phyloP scores from a whole-genome alignment of 371 early-diverging fungal species.

The Lichtheimia corymbifera region DNA sequence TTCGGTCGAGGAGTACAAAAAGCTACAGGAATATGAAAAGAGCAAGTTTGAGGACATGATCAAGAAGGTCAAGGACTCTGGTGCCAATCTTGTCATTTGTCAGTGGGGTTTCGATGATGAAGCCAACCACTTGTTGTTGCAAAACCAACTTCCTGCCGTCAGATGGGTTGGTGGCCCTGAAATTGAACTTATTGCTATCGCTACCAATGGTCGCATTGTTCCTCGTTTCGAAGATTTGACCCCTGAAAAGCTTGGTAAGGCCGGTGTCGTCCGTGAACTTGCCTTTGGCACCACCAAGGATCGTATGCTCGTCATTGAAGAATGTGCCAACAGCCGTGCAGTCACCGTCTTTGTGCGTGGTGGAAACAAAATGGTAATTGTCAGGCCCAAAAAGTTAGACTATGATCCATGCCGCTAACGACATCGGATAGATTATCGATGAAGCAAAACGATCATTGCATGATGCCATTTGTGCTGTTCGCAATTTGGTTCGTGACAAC shows the following conservation, averaged over 20 bases:
- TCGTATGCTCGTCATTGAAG: constrained; percentile 98
- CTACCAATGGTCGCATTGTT: constrained; percentile 98
- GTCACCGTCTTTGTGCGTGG: constrained; percentile 99
- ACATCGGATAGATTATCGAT: constrained; percentile 83
- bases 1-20: constrained; percentile 96
- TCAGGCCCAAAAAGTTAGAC: not conserved
- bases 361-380: constrained; percentile 93
- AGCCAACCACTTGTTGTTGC: constrained; percentile 98
- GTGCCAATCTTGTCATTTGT: constrained; percentile 98
- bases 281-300: constrained; percentile 99
- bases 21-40: constrained; percentile 94
- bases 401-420: too few species aligned
- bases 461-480: constrained; percentile 99
- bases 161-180: constrained; percentile 99
- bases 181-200: constrained; percentile 98
- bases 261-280: constrained; percentile 94
- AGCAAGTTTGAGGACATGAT: constrained; percentile 98
- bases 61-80: constrained; percentile 92
- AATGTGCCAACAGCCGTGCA: constrained; percentile 96
- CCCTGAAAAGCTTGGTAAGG: constrained; percentile 90
- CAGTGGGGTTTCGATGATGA: constrained; percentile 99
- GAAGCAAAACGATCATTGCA: constrained; percentile 99
- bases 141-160: constrained; percentile 98
- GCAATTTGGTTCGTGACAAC: constrained; percentile 96
- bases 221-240: constrained; percentile 98